Percentiles rank a stretch among this genome's conserved stretches.
These are phyloP conservation scores for Rhizopogon vesiculosus DNA, from an alignment of 768 basidiomycete genomes.

Conservation along the genomic window DNA sequence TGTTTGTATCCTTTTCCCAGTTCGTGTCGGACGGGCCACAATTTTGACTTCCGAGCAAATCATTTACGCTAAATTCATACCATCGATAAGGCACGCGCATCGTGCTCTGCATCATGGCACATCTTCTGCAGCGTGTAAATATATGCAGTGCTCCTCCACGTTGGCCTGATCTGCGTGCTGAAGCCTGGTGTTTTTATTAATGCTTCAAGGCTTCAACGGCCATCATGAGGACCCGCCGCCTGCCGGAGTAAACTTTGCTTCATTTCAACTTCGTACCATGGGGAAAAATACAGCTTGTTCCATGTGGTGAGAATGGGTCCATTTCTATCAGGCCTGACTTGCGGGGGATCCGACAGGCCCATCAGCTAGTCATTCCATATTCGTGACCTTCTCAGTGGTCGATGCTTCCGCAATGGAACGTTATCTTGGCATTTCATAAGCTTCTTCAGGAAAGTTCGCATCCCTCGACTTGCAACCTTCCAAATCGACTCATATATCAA, in stretches of 20 bases:
- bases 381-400: background rate
- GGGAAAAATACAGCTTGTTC: background rate
- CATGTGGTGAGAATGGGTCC: background rate
- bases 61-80: background rate
- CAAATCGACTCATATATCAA: background rate
- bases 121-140: constrained; percentile 10
- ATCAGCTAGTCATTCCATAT: background rate
- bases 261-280: background rate
- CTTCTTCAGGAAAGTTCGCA: background rate
- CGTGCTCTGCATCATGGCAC: constrained; percentile 22
- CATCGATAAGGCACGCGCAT: constrained; percentile 22
- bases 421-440: constrained; percentile 1
- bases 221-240: background rate
- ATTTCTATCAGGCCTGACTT: no score
- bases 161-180: constrained; percentile 7
- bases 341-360: background rate
- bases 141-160: constrained; percentile 17
- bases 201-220: constrained; percentile 3
- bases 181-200: constrained; percentile 4
- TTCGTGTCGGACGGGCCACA: background rate
- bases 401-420: background rate
- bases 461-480: constrained; percentile 1
- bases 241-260: background rate
- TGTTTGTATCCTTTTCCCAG: background rate
- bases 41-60: background rate